Base-by-base conservation (phyloP, 2,329 filamentous ascomycete genomes). In the Blastomyces parvus region DNA sequence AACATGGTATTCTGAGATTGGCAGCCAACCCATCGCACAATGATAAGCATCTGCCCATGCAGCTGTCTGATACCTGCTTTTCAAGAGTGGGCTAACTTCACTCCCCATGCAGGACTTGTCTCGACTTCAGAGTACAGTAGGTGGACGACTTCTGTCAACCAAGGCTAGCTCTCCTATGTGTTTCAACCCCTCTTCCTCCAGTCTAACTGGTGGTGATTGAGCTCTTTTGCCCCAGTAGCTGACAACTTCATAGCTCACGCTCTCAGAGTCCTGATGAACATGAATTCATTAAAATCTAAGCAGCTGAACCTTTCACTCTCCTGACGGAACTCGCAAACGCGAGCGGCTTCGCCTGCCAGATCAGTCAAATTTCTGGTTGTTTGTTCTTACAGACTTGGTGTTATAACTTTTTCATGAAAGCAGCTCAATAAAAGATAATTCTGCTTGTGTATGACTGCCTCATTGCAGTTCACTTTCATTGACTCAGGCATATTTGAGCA, bases 41-140 rank as follows among this genome's bases (percentile, higher is more conserved):
- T 22, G 57, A 48, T 4, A 25, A 46, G 2, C 36, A 59, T 59
- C 40, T 5, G 57, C 57, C 8, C 30, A 48, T 59, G 6, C 57
- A 9, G 40, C 42, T 46, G 42, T 33, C 25, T 27, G 42, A 46
- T 6, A 44, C 40, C 22, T 59, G 8, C 40, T 59, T 8, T 25
- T 17, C 14, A 42, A 59, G 17, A 59, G 25, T 14, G 57, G 44
- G 6, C 57, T 59, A 46, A 17, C 40, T 30, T 42, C 40, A 9
- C 27, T 59, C 13, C 57, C 48, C 3, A 46, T 36, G 57, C 25
- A 59, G 25, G 57, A 59, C 42, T 17, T 59, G 40, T 48, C 25
- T 46, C 57, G 57, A 46, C 57, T 59, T 46, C 57, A 59, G 25
- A 59, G 46, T 30, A 59, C 57, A 27, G 57, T 59, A 33, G 5